These are phyloP conservation scores for Ceratobasidium papillatum DNA, from an alignment of 1,284 basidiomycete genomes.

Conservation along the genomic window DNA sequence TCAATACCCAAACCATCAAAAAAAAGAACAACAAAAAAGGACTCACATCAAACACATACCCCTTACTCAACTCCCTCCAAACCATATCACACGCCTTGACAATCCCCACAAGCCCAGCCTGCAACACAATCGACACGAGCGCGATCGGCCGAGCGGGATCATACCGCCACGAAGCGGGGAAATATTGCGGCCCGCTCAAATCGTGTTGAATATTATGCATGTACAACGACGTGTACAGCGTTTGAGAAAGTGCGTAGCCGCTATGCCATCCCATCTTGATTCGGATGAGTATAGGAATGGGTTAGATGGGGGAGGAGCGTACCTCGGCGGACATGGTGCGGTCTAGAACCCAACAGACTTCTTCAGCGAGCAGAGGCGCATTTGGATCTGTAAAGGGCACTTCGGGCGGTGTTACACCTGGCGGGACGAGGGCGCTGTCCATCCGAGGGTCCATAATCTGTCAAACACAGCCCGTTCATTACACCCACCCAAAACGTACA, in stretches of 20 bases:
- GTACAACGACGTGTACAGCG: constrained; percentile 83
- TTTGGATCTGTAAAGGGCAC: constrained; percentile 67
- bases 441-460: constrained; percentile 91
- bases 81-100: constrained; percentile 85
- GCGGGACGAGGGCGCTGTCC: constrained; percentile 62
- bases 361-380: constrained; percentile 69
- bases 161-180: constrained; percentile 24
- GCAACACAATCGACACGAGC: constrained; percentile 74
- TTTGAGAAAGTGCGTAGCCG: constrained; percentile 85
- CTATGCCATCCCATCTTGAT: constrained; percentile 82
- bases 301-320: constrained; percentile 44
- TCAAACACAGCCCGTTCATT: neutral
- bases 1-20: no score
- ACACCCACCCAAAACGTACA: no score
- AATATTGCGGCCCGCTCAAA: constrained; percentile 26
- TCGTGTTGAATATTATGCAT: constrained; percentile 65
- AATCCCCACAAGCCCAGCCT: constrained; percentile 73
- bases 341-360: constrained; percentile 90
- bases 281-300: neutral
- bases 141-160: constrained; percentile 58
- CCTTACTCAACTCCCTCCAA: constrained; percentile 81
- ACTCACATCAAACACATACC: constrained; percentile 79
- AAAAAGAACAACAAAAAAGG: constrained; percentile 28
- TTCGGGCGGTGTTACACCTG: constrained; percentile 63
- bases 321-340: constrained; percentile 83